Percentiles rank a stretch among this genome's conserved stretches.
Conservation (phyloP, 2,329 filamentous ascomycete species). For the Aschersonia sp. region DNA sequence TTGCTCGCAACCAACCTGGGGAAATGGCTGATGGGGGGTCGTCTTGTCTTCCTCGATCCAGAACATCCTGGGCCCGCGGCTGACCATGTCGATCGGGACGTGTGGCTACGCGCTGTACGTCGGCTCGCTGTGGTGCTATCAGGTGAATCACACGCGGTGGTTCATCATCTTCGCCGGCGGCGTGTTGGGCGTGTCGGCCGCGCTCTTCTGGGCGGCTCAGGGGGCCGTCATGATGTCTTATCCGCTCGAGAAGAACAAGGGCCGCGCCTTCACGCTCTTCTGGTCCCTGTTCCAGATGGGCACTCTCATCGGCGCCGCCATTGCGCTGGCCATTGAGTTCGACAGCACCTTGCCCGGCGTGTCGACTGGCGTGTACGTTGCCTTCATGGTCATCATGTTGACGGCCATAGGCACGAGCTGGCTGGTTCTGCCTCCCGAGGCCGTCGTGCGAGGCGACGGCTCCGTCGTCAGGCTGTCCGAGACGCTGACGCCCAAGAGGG, state of each 20-base stretch:
- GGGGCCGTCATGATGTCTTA: neutral
- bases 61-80: conserved; percentile 6
- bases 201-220: conserved; percentile 7
- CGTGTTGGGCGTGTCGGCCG: conserved; percentile 7
- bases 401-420: neutral
- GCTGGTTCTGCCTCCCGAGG: too few species aligned
- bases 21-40: too few species aligned
- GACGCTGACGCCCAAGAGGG: too few species aligned
- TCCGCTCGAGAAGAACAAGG: neutral
- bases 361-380: conserved; percentile 4
- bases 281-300: neutral
- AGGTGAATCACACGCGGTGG: conserved; percentile 5
- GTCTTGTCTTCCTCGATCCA: too few species aligned
- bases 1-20: too few species aligned
- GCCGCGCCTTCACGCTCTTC: neutral
- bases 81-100: conserved; percentile 6
- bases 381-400: conserved; percentile 4
- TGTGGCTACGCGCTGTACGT: conserved; percentile 9
- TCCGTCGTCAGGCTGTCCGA: too few species aligned
- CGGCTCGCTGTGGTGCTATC: conserved; percentile 9
- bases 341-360: conserved; percentile 4
- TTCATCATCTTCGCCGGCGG: conserved; percentile 8
- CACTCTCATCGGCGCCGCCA: neutral
- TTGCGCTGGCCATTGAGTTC: conserved; percentile 1
- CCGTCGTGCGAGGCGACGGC: too few species aligned